Base-by-base conservation (phyloP, 495 filamentous ascomycete genomes). In the Daldinia bambusicola region DNA sequence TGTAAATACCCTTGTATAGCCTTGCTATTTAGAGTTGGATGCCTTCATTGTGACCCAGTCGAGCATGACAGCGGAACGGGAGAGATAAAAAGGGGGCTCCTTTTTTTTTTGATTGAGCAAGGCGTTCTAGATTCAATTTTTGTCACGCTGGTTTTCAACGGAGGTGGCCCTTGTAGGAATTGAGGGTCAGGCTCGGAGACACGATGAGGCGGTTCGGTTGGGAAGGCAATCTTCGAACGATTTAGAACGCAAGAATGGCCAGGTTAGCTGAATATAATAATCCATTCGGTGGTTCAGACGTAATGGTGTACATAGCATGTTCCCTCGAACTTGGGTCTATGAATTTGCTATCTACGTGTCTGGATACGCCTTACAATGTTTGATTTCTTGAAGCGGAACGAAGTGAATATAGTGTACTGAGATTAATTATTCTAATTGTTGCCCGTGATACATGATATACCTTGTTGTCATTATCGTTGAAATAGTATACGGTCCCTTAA, bases 1-100 rank as follows among this genome's bases (percentile, higher is more conserved):
- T 75, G 50, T 66, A 63, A 51, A 60, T 66, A 70, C 34, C 20
- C 38, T 20, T 66, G 57, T 70, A 63, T 56, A 70, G 55, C 64
- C 31, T 30, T 30, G 40, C 52, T 60, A 41, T 36, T 20, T 67
- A 57, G 32, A 64, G 26, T 31, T 48, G 55, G 60, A 50, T 65
- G 59, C 55, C 34, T 61, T 65, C 41, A 36, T 16, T 30, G 22
- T 64, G 48, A 31, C 55, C 57, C 41, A 31, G 30, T 58, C 26
- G 18, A 43, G 51, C 68, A 61, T 38, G 38, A 12, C 22, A 45
- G 59, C n/a, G 58, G 63, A 22, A 48, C 18, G 14, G 6, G 31
- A 32, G 51, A 26, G 34, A 48, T 20, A 57, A 57, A 57, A 34
- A 12, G 0, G 13, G 34, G 40, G 34, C 16, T 66, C 41, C 37